Base-by-base conservation (phyloP, 768 basidiomycete genomes). In the Leucogyrophana mollusca region DNA sequence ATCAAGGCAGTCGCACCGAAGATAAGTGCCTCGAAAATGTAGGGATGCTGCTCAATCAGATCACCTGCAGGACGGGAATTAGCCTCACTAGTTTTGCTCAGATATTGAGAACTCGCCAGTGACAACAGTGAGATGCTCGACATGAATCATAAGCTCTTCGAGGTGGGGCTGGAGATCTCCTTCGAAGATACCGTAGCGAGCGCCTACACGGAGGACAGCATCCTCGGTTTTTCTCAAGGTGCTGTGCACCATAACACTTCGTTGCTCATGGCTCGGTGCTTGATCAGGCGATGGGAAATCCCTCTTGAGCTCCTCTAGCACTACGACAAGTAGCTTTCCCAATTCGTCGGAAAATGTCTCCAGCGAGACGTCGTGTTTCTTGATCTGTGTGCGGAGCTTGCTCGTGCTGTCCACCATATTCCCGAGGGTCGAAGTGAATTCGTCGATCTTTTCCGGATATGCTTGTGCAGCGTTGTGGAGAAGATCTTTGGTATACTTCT, bases 31-130 rank as follows among this genome's bases (percentile, higher is more conserved):
- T 48, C 45, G 10, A 65, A 36, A 1, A 72, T 48, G 14, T 41
- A 35, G 9, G 71, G 69, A 38, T 73, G 70, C 21, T 66, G 59
- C 44, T 73, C 70, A 2, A 53, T 55, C 5, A 73, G 43, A 33
- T 72, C 67, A 11, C 68, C 71, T 72, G 23, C 18, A 43, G 13
- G n/a, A 14, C 21, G 11, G 4, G 5, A 16, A 16, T 25, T 13
- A 32, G 33, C 9, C 5, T 44, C n/a, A n/a, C n/a, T n/a, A n/a
- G n/a, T n/a, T n/a, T n/a, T n/a, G n/a, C n/a, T n/a, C n/a, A 16
- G n/a, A 6, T 16, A 9, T 11, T 34, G 17, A 10, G 6, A 25
- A 35, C 20, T 17, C 37, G 13, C 65, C 65, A 17, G 59, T 54
- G 1, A 63, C 22, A 5, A 67, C 58, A 5, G 65, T 30, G 27